phyloP scores from a whole-genome alignment of 768 basidiomycete species.

The Boletus reticuloceps region DNA sequence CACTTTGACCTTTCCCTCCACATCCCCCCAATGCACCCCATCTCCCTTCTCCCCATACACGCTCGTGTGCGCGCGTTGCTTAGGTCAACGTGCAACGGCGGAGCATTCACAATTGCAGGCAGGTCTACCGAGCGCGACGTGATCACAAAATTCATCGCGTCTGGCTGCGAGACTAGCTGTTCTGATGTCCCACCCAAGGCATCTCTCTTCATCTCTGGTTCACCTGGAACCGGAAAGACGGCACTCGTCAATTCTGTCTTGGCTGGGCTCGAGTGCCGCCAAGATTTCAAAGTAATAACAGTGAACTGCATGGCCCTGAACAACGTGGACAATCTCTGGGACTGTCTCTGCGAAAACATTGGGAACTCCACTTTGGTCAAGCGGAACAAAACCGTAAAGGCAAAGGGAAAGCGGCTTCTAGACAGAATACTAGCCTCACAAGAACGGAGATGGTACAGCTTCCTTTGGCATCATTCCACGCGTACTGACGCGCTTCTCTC shows the following conservation, averaged over 20 bases:
- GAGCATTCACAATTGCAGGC: conserved; percentile 54
- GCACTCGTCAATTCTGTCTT: conserved; percentile 74
- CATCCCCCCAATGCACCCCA: conserved; percentile 58
- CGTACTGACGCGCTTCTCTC: conserved; percentile 16
- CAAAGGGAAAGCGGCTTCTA: conserved; percentile 48
- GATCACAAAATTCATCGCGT: conserved; percentile 58
- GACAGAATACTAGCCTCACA: conserved; percentile 43
- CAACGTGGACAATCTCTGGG: conserved; percentile 68
- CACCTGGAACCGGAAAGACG: conserved; percentile 92
- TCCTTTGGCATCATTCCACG: not conserved
- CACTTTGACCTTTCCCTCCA: conserved; percentile 48
- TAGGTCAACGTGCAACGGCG: conserved; percentile 62
- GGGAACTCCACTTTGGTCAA: conserved; percentile 34
- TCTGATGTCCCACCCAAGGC: conserved; percentile 28
- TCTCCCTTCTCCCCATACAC: conserved; percentile 42
- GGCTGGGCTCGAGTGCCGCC: conserved; percentile 35
- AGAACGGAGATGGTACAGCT: conserved; percentile 50
- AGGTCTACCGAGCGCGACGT: conserved; percentile 60
- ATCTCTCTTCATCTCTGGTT: conserved; percentile 85
- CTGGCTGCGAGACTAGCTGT: conserved; percentile 41
- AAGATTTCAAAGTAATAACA: conserved; percentile 47
- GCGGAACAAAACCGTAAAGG: conserved; percentile 36
- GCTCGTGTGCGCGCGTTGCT: conserved; percentile 69
- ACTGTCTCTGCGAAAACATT: conserved; percentile 60
- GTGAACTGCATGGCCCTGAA: conserved; percentile 83